Evolutionary conservation across 2,329 filamentous ascomycete genomes (phyloP).

Genomic region (Paraphoma sp.): DNA sequence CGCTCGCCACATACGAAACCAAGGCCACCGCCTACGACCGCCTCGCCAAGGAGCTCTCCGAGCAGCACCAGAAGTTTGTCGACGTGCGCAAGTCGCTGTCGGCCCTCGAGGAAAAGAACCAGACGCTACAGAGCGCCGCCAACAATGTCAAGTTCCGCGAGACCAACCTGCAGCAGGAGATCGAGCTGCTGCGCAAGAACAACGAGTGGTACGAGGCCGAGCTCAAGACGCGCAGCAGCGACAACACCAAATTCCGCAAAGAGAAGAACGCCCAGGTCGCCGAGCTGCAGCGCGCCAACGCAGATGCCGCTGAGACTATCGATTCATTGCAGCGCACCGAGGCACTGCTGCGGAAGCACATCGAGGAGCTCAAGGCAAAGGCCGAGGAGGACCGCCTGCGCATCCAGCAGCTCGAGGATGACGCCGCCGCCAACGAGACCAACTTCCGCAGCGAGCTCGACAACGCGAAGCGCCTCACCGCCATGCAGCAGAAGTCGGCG

Average conservation of each 20-base stretch:
- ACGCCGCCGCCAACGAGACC: slow-evolving; percentile 81
- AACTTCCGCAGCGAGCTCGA: slow-evolving; percentile 87
- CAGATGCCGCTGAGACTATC: slow-evolving; percentile 79
- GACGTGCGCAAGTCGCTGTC: slow-evolving; percentile 84
- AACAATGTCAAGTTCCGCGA: slow-evolving; percentile 88
- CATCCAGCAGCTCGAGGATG: slow-evolving; percentile 85
- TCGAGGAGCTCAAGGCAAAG: slow-evolving; percentile 85
- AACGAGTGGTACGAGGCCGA: slow-evolving; percentile 94
- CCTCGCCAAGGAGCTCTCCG: slow-evolving; percentile 83
- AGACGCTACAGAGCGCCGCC: slow-evolving; percentile 79
- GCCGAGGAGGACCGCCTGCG: slow-evolving; percentile 82
- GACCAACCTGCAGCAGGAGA: slow-evolving; percentile 86
- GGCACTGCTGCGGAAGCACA: slow-evolving; percentile 76
- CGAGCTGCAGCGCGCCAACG: slow-evolving; percentile 85
- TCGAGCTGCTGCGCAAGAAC: slow-evolving; percentile 86
- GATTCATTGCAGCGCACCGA: slow-evolving; percentile 82
- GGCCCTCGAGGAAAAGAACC: slow-evolving; percentile 80
- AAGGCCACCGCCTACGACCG: slow-evolving; percentile 88
- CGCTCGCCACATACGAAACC: slow-evolving; percentile 84
- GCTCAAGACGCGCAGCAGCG: slow-evolving; percentile 85
- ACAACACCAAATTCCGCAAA: slow-evolving; percentile 89
- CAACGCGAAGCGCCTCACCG: slow-evolving; percentile 78
- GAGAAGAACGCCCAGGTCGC: slow-evolving; percentile 91
- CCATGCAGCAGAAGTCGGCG: slow-evolving; percentile 79
- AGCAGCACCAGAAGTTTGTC: slow-evolving; percentile 87